Evolutionary conservation across 2,329 filamentous ascomycete species (phyloP).

Genomic region (Sclerotinia borealis): DNA sequence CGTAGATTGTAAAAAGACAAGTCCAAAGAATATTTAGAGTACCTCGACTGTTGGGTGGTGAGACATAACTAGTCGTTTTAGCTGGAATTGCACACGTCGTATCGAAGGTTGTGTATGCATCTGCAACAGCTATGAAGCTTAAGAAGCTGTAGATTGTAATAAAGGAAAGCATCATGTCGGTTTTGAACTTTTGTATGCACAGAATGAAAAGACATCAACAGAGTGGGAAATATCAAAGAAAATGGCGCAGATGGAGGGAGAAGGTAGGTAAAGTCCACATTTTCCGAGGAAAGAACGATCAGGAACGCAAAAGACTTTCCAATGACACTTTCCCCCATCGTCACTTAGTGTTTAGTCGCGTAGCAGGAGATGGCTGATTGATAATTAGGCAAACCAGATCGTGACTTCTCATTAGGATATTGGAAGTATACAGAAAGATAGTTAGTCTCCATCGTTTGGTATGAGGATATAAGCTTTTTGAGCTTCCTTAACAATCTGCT

Average conservation of each 20-base stretch:
- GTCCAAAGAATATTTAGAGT: constrained; percentile 24
- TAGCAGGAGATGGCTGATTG: no score
- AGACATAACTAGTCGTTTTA: constrained; percentile 6
- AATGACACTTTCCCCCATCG: background rate
- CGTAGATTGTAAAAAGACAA: constrained; percentile 19
- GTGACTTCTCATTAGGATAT: background rate
- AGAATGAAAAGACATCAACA: background rate
- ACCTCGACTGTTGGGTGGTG: constrained; percentile 17
- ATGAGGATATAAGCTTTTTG: background rate
- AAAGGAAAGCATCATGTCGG: background rate
- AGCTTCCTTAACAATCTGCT: background rate
- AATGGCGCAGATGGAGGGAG: background rate
- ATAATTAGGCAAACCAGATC: background rate
- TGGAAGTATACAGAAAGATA: background rate
- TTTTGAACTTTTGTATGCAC: background rate
- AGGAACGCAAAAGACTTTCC: background rate
- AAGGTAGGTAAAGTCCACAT: background rate
- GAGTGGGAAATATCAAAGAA: background rate
- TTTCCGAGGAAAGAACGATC: background rate
- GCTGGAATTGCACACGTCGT: constrained; percentile 5
- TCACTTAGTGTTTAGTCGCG: background rate
- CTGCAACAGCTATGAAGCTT: background rate
- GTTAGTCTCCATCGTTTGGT: no score
- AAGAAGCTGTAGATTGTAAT: background rate
- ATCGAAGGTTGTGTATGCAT: background rate